phyloP scores from a whole-genome alignment of 306 rosid species.

The Begonia peltatifolia region DNA sequence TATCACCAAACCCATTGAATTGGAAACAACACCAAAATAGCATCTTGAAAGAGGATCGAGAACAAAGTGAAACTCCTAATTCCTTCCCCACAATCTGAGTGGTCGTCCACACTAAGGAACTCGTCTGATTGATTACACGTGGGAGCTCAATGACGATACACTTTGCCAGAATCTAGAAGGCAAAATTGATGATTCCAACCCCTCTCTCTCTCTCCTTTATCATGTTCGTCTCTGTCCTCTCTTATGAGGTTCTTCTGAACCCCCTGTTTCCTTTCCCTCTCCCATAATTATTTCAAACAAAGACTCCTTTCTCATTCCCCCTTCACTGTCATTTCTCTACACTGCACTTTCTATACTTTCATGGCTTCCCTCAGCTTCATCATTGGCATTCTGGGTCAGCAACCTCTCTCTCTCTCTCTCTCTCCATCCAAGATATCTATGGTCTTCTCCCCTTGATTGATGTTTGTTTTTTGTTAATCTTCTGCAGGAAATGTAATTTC shows the following conservation, averaged over 20 bases:
- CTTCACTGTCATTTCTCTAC: too few species aligned
- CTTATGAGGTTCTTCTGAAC: not conserved
- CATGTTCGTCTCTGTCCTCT: not conserved
- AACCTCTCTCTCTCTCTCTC: not conserved
- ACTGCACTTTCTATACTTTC: too few species aligned
- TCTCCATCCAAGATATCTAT: not conserved
- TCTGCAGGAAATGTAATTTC: constrained; percentile 39
- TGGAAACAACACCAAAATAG: too few species aligned
- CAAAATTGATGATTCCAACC: not conserved
- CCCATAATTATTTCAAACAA: not conserved
- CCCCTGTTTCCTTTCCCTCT: too few species aligned
- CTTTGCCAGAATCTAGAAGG: constrained; percentile 1
- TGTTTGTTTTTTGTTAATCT: not conserved
- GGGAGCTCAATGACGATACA: too few species aligned
- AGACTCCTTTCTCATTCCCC: not conserved
- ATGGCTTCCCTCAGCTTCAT: constrained; percentile 9
- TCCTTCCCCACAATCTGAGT: too few species aligned
- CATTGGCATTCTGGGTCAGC: constrained; percentile 9
- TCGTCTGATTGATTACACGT: too few species aligned
- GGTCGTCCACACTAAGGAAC: too few species aligned
- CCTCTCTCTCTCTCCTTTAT: not conserved
- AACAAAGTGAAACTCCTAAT: too few species aligned
- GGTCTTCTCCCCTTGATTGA: not conserved
- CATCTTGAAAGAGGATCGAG: too few species aligned
- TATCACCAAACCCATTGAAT: too few species aligned